Evolutionary conservation across 768 basidiomycete species (phyloP).

Genomic region (Suillus spraguei): DNA sequence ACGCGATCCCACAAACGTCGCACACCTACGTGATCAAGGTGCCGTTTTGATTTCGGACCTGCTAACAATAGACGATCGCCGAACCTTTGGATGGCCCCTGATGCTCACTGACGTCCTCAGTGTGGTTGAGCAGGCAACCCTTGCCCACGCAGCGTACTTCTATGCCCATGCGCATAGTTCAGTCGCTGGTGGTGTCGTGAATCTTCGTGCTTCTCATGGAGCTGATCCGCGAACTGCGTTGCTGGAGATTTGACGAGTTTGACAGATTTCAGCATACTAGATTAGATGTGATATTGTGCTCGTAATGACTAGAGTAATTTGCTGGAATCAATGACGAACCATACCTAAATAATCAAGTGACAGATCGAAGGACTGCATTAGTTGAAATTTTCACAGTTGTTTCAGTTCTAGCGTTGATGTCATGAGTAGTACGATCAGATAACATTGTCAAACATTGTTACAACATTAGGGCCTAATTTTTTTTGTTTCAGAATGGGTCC

Average conservation of each 20-base stretch:
- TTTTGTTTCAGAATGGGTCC: too few relatives aligned
- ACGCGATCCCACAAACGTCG: constrained; percentile 35
- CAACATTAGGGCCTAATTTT: too few relatives aligned
- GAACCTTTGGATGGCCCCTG: constrained; percentile 42
- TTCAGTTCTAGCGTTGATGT: background rate
- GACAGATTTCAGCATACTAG: constrained; percentile 8
- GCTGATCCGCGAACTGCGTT: constrained; percentile 41
- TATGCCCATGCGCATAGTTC: constrained; percentile 44
- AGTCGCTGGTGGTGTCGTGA: constrained; percentile 43
- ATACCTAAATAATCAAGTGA: background rate
- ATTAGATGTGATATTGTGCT: background rate
- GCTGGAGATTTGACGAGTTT: constrained; percentile 28
- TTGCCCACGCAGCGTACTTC: constrained; percentile 41
- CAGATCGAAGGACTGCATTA: background rate
- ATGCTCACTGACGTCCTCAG: constrained; percentile 45
- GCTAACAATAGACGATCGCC: constrained; percentile 43
- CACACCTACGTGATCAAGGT: constrained; percentile 36
- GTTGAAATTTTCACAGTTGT: background rate
- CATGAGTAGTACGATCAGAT: background rate
- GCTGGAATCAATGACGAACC: background rate
- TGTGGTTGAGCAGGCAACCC: constrained; percentile 43
- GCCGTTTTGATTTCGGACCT: constrained; percentile 45
- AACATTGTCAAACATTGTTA: background rate
- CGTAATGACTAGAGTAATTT: background rate
- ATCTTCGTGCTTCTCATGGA: constrained; percentile 43